These are phyloP conservation scores for Martensiomyces pterosporus DNA, from an alignment of 192 early-diverging fungal genomes.

Conservation along the genomic window DNA sequence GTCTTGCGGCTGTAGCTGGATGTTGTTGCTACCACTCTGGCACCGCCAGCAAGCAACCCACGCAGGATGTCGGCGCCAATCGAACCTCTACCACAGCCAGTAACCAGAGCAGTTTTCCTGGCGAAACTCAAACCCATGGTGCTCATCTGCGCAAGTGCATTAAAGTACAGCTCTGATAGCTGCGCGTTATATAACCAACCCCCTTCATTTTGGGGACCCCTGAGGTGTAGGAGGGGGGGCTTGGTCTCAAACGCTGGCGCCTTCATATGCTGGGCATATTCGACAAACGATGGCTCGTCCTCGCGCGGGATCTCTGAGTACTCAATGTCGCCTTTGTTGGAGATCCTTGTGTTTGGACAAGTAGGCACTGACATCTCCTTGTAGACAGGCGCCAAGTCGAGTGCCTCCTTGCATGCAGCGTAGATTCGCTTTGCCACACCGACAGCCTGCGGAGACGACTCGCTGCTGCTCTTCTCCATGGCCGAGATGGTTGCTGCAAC, in stretches of 20 bases:
- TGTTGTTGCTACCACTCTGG: constrained; percentile 87
- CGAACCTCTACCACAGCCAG: constrained; percentile 87
- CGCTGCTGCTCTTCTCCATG: too few relatives aligned
- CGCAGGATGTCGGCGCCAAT: constrained; percentile 90
- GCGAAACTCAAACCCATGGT: constrained; percentile 77
- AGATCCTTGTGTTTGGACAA: constrained; percentile 68
- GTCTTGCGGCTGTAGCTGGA: constrained; percentile 77
- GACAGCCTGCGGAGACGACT: too few relatives aligned
- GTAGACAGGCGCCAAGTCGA: constrained; percentile 84
- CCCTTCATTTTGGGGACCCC: too few relatives aligned
- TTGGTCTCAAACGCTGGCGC: too few relatives aligned
- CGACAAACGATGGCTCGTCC: constrained; percentile 70
- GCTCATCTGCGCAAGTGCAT: constrained; percentile 49
- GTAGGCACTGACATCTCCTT: constrained; percentile 79
- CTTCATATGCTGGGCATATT: constrained; percentile 84
- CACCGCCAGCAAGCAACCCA: constrained; percentile 84
- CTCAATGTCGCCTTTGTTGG: constrained; percentile 65
- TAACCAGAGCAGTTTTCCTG: constrained; percentile 77
- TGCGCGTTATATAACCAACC: too few relatives aligned
- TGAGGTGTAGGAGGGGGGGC: too few relatives aligned
- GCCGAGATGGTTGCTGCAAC: too few relatives aligned
- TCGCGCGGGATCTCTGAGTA: constrained; percentile 78
- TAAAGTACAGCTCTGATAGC: neutral
- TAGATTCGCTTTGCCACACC: too few relatives aligned
- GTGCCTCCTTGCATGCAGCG: too few relatives aligned